Evolutionary conservation across 768 basidiomycete species (phyloP).

Genomic region (Mycena polygramma): DNA sequence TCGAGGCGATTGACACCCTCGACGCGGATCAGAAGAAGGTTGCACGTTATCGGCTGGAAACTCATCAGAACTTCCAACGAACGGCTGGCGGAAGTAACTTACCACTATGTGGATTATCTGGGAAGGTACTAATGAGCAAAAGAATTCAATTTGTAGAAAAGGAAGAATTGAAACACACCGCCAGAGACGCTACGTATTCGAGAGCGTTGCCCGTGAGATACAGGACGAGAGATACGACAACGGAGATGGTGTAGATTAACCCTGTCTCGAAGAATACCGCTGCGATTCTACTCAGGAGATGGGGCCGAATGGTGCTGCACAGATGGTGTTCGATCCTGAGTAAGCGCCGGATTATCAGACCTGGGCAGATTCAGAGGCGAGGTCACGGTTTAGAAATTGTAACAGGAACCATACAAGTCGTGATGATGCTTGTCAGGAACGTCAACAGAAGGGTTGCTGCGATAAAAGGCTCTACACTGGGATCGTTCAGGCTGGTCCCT

Average conservation of each 20-base stretch:
- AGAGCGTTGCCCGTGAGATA: constrained; percentile 20
- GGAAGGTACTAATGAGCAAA: background rate
- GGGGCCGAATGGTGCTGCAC: background rate
- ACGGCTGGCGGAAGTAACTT: background rate
- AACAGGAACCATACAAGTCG: constrained; percentile 18
- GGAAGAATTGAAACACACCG: constrained; percentile 9
- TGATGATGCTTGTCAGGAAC: constrained; percentile 18
- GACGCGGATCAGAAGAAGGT: constrained; percentile 24
- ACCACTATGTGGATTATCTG: background rate
- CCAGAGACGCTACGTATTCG: constrained; percentile 13
- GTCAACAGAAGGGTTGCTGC: constrained; percentile 13
- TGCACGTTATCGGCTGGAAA: constrained; percentile 29
- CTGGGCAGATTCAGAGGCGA: background rate
- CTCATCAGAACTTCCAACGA: background rate
- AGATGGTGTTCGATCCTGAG: background rate
- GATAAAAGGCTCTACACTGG: constrained; percentile 12
- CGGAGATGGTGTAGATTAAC: constrained; percentile 18
- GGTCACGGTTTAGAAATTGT: background rate
- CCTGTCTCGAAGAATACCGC: constrained; percentile 27
- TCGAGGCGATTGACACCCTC: constrained; percentile 4
- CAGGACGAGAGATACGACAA: constrained; percentile 19
- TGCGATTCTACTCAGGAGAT: constrained; percentile 5
- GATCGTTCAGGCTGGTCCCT: constrained; percentile 4
- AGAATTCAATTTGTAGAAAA: background rate
- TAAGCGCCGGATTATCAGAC: constrained; percentile 9